Base-by-base conservation (phyloP, 2,329 filamentous ascomycete species). In the Monilinia polystroma region DNA sequence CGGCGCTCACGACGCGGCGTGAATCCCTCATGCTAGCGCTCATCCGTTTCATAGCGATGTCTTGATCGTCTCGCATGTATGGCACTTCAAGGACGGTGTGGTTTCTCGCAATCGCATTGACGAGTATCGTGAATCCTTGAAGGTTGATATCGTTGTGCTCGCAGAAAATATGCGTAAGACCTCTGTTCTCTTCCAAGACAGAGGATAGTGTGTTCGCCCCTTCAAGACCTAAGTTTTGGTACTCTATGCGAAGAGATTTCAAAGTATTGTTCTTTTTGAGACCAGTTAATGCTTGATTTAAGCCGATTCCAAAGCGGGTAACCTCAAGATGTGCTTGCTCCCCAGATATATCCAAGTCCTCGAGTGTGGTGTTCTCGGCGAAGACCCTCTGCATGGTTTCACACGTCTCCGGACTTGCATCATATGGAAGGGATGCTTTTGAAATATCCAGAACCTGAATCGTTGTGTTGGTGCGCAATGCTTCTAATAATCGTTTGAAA, bases 281-380 rank as follows among this genome's bases (percentile, higher is more conserved):
- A 5, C 88, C 88, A 23, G 82, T 82, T 67, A 91, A 77, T 23
- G 89, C 87, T 64, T 85, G 80, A 71, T 90, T 90, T 68, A 91
- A 81, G 2, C 88, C 88, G 66, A 87, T 85, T 20, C 89, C 89
- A 69, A 91, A 86, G 59, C 87, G 84, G 3, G 87, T 87, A 4
- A 87, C 87, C 72, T 91, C 89, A n/a, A 91, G 76, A 71, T 89
- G 85, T 7, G 89, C 88, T 70, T 88, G 87, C 72, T 91, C 89
- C 11, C 89, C 89, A 35, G 88, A 90, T 55, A 91, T 87, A 74
- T 91, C 86, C 16, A 91, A 78, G 74, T 87, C 87, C 71, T 87
- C 81, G 2, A 91, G 78, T 0, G 85, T 87, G n/a, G 81, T 80
- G 68, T 91, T 91, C 63, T 88, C 83, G 45, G 86, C 84, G 71